These are phyloP conservation scores for Amanita pseudoporphyria DNA, from an alignment of 768 basidiomycete species.

Conservation along the genomic window DNA sequence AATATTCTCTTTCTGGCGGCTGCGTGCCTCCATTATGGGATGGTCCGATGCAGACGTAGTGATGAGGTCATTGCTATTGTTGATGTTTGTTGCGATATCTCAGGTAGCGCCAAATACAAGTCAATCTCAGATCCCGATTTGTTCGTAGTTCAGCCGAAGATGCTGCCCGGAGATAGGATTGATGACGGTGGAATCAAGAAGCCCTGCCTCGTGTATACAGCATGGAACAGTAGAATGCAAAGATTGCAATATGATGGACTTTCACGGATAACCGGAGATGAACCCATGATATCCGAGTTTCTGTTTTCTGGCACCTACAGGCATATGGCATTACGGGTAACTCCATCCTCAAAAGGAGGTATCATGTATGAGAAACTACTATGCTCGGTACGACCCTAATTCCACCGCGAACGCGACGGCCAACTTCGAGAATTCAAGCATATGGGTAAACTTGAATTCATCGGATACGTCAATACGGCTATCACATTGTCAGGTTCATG, in stretches of 20 bases:
- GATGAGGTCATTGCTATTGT: not conserved
- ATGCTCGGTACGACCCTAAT: slow-evolving; percentile 42
- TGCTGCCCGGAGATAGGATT: slow-evolving; percentile 1
- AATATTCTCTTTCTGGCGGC: slow-evolving; percentile 41
- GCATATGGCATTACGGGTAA: not conserved
- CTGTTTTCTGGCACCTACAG: not conserved
- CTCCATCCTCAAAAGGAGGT: not conserved
- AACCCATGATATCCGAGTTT: not conserved
- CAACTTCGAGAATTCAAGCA: slow-evolving; percentile 83
- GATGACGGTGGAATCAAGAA: not conserved
- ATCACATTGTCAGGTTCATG: slow-evolving; percentile 10
- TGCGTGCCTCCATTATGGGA: slow-evolving; percentile 24
- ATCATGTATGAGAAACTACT: slow-evolving; percentile 11
- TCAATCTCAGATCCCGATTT: not conserved
- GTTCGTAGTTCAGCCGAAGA: not conserved
- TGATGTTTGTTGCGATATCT: slow-evolving; percentile 1
- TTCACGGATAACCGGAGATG: not conserved
- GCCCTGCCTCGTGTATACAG: not conserved
- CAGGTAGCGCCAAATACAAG: not conserved
- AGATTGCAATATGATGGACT: not conserved
- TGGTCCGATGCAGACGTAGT: not conserved
- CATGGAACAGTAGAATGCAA: not conserved
- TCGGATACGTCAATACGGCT: slow-evolving; percentile 79
- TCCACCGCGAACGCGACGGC: slow-evolving; percentile 75
- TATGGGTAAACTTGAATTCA: slow-evolving; percentile 87